These are phyloP conservation scores for Phytophthora palmivora DNA, from an alignment of 352 stramenopile species.

Conservation along the genomic window DNA sequence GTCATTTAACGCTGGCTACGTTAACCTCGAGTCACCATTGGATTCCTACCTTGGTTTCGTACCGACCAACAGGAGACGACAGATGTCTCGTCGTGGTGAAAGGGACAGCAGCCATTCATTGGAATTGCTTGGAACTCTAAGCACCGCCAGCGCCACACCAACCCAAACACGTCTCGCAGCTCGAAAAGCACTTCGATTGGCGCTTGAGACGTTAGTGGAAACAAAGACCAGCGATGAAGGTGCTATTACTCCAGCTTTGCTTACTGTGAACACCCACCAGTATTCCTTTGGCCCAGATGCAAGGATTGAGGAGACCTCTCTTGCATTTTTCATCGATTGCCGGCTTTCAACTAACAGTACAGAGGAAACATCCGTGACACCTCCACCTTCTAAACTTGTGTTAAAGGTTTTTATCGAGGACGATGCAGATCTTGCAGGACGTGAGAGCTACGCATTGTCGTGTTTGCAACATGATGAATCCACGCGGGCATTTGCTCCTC, in stretches of 20 bases:
- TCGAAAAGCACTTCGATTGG: constrained; percentile 25
- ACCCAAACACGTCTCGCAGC: constrained; percentile 18
- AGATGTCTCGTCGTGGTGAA: constrained; percentile 6
- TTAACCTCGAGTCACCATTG: constrained; percentile 31
- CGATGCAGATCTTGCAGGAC: constrained; percentile 53
- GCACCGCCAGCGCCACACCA: constrained; percentile 20
- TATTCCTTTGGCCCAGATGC: constrained; percentile 35
- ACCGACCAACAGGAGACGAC: constrained; percentile 7
- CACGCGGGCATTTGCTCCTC: constrained; percentile 40
- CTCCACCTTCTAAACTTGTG: constrained; percentile 20
- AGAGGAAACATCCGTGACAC: constrained; percentile 1
- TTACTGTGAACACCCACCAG: constrained; percentile 46
- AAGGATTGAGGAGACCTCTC: constrained; percentile 47
- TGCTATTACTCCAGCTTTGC: not conserved
- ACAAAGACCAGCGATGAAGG: not conserved
- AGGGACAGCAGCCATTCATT: constrained; percentile 30
- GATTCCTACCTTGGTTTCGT: not conserved
- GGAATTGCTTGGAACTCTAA: constrained; percentile 24
- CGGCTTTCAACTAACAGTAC: not conserved
- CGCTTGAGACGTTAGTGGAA: constrained; percentile 33
- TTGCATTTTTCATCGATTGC: constrained; percentile 54
- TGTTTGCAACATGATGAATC: constrained; percentile 43
- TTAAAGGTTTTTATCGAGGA: constrained; percentile 73
- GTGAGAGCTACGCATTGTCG: constrained; percentile 62
- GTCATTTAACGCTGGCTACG: constrained; percentile 16